Base-by-base conservation (phyloP, 2,329 filamentous ascomycete species). In the Phialemoniopsis sp. region DNA sequence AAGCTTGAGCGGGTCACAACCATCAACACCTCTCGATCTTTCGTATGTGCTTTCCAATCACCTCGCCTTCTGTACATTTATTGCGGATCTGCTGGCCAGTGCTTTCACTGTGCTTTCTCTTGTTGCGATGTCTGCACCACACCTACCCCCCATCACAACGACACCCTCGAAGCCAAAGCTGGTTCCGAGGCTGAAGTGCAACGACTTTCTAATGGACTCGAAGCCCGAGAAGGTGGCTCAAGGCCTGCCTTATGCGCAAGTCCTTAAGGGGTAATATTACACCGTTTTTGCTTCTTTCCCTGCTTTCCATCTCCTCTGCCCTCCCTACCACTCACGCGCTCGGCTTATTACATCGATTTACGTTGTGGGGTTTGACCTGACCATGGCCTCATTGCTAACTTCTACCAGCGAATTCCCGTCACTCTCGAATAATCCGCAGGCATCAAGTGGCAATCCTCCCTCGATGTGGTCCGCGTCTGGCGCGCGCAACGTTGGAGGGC, bases 1-100 rank as follows among this genome's bases (percentile, higher is more conserved):
- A 57, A 83, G 78, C 55, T 64, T 84, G 53, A 73, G 72, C 53
- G 76, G 76, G 46, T 81, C 79, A 42, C 78, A 82, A 60, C 72
- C 76, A 50, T 66, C 74, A 49, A 78, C 79, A 46, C 72, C 78
- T 32, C 62, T 84, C 44, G 80, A 85, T 57, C 66, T 78, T 41
- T 80, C 78, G 80, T 84, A 76, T 63, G 80, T 82, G 49, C 50
- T 49, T 42, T 44, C 40, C 43, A 41, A 29, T 36, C 28, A 31
- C 21, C 21, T 26, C 21, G 10, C 21, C 10, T 26, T 34, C 18
- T 34, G 40, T 29, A 33, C 8, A 18, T 19, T 29, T 34, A 19
- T 14, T 42, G 43, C 17, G 42, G 36, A 32, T 38, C 29, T 13
- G 15, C 15, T 17, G 13, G 32, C 26, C 33, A 29, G 8, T 32